A percentile compares a stretch with the other conserved stretches of the same genome.
These are phyloP conservation scores for Cephaloascus albidus DNA, from an alignment of 805 yeast species.

Conservation along the genomic window DNA sequence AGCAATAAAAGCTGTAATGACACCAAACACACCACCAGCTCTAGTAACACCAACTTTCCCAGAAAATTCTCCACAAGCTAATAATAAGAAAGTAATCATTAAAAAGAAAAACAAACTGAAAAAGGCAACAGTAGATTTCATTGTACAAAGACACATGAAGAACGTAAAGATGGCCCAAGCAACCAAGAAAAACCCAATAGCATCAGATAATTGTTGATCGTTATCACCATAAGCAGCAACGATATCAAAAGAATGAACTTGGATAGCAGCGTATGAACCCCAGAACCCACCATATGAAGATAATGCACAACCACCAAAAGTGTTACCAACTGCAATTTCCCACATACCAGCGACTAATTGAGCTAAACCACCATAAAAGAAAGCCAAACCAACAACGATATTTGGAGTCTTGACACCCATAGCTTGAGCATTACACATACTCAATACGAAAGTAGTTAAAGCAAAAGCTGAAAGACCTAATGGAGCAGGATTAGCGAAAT, in stretches of 20 bases:
- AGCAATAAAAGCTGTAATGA: constrained; percentile 45
- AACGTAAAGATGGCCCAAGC: constrained; percentile 61
- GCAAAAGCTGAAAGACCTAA: constrained; percentile 56
- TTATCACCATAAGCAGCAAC: constrained; percentile 38
- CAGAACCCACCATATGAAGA: constrained; percentile 63
- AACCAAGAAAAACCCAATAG: constrained; percentile 48
- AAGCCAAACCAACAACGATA: constrained; percentile 47
- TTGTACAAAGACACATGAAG: constrained; percentile 41
- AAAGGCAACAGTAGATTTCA: constrained; percentile 59
- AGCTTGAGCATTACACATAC: constrained; percentile 46
- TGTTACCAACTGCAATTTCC: constrained; percentile 56
- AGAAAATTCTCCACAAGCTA: constrained; percentile 42
- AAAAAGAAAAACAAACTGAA: constrained; percentile 45
- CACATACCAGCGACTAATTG: constrained; percentile 59
- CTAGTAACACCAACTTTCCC: constrained; percentile 27
- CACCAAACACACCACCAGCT: constrained; percentile 59
- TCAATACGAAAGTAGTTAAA: constrained; percentile 50
- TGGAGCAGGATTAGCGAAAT: constrained; percentile 60
- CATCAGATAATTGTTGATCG: constrained; percentile 28
- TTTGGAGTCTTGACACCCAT: constrained; percentile 42
- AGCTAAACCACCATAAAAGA: constrained; percentile 54
- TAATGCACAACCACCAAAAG: constrained; percentile 60
- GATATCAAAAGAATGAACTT: constrained; percentile 53
- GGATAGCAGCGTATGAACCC: constrained; percentile 54
- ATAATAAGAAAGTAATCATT: constrained; percentile 43